Evolutionary conservation across 441 rosid genomes (phyloP).

Genomic region (Arabidopsis lyrata): DNA sequence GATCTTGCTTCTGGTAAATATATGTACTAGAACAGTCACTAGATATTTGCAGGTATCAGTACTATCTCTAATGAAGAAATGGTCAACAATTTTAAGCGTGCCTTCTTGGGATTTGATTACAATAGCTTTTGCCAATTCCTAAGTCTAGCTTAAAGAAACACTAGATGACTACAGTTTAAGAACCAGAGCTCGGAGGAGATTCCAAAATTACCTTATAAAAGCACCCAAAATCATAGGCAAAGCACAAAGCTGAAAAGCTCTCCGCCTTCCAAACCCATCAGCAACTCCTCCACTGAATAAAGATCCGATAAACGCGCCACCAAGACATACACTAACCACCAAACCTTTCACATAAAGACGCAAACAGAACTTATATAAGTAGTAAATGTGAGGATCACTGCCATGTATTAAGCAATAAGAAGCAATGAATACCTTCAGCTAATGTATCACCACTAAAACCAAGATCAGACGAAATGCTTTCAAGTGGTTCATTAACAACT

Average conservation of each 20-base stretch:
- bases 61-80: constrained; percentile 1
- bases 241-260: constrained; percentile 89
- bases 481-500: constrained; percentile 90
- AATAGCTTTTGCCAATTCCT: background rate
- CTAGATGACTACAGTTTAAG: background rate
- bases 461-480: constrained; percentile 78
- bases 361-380: constrained; percentile 2
- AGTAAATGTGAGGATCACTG: background rate
- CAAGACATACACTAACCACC: constrained; percentile 93
- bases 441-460: constrained; percentile 81
- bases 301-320: constrained; percentile 87
- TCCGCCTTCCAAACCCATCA: constrained; percentile 89
- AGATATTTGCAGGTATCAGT: background rate
- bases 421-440: constrained; percentile 67
- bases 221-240: constrained; percentile 92
- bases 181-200: background rate
- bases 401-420: background rate
- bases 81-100: background rate
- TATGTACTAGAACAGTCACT: background rate
- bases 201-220: constrained; percentile 60
- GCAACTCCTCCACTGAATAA: constrained; percentile 90
- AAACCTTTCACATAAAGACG: constrained; percentile 65
- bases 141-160: constrained; percentile 6
- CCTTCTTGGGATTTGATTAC: background rate
- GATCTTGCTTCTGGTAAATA: background rate